Evolutionary conservation across 345 rosid species (phyloP), one percentile per base, ranked within the genome.

Genomic region (Abelmoschus esculentus): DNA sequence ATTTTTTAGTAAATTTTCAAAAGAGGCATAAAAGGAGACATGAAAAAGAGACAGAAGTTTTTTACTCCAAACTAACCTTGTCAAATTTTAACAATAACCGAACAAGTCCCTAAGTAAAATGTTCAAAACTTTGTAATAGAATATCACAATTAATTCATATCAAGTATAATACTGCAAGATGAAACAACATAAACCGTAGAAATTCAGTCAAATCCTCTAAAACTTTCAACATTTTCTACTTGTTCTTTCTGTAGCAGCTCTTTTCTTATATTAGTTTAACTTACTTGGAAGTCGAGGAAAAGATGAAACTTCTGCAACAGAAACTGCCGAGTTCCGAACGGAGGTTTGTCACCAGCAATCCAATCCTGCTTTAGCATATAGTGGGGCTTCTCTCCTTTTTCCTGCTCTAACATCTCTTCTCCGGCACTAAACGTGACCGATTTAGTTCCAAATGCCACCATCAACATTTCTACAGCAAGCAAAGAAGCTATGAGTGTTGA

Each of bases 401-500:
- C 75, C 69, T 46, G 80, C 73, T 7, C 80, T 82, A 32, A 82
- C 76, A 61, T 87, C 91, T 74, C 83, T 86, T 67, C 88, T 84
- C 90, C 86, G 7, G 81, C 73, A 69, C 82, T 86, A 14, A 81
- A 76, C 14, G 88, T 78, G 0, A 86, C 93, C 93, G 87, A 87
- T 79, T 84, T 88, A 70, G 86, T 89, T 67, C 88, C 86, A 28
- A 80, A 84, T 8, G 93, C 79, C 67, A 93, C 97, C 96, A 88
- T 86, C 54, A 84, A 87, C 65, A 91, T 79, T 78, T 91, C 99
- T 29, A 87, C 84, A 4, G 96, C 91, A 8, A 95, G 85, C 49
- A 95, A 75, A 83, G 90, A 89, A 9, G 93, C 90, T 32, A 89
- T n/a, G 44, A 95, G 91, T 10, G 89, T 82, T 5, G 97, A 91